phyloP scores from a whole-genome alignment of 371 early-diverging fungal species.

The Lichtheimia corymbifera region DNA sequence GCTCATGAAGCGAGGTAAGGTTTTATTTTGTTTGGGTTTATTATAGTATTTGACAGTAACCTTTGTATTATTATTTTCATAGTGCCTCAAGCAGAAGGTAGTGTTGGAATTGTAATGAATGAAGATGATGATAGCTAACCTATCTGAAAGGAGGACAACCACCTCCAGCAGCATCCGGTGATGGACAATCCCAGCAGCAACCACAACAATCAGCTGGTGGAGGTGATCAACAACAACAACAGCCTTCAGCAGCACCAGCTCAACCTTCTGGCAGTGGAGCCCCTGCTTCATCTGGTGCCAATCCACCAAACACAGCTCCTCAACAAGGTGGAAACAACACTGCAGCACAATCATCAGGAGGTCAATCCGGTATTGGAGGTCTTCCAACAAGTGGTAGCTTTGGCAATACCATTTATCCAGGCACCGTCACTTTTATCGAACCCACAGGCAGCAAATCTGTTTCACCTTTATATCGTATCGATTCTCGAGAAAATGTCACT shows the following conservation, averaged over 20 bases:
- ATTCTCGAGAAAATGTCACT: constrained; percentile 45
- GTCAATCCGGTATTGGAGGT: constrained; percentile 19
- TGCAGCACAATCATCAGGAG: neutral
- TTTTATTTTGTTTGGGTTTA: neutral
- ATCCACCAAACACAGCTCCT: constrained; percentile 3
- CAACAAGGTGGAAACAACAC: constrained; percentile 9
- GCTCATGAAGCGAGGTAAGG: constrained; percentile 11
- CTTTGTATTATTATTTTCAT: no score
- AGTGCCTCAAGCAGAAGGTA: neutral
- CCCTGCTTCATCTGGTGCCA: neutral
- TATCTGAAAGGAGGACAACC: neutral
- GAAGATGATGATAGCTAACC: constrained; percentile 2
- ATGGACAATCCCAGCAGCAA: neutral
- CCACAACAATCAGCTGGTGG: neutral
- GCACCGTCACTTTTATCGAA: constrained; percentile 33
- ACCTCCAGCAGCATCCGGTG: neutral
- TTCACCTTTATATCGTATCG: constrained; percentile 43
- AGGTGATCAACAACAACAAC: neutral
- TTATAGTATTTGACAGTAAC: neutral
- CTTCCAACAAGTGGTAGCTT: constrained; percentile 45
- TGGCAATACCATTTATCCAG: constrained; percentile 39
- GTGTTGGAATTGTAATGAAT: neutral
- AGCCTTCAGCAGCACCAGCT: neutral
- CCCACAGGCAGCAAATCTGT: constrained; percentile 47
- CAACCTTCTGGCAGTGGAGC: neutral